Evolutionary conservation across 805 yeast species (phyloP), one percentile per base, ranked within the genome.

Genomic region (Jamesozyma rosinii): DNA sequence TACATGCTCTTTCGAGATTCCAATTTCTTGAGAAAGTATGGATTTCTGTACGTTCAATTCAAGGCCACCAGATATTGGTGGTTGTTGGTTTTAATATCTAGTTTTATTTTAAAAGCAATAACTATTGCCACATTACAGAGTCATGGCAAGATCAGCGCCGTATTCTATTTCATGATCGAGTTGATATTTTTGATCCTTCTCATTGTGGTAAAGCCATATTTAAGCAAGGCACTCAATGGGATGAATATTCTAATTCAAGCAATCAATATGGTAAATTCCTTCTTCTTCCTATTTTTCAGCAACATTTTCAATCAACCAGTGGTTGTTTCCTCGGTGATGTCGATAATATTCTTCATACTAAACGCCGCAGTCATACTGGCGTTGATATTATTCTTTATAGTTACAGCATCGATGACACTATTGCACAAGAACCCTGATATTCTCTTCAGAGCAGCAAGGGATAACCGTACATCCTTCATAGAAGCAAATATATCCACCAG

Each of bases 361-460:
- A 90, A 90, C 64, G 97, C 97, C 0, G 79, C 78, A 0, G 83
- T 87, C 64, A 89, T 97, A 3, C 70, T 85, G 50, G 74, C 84
- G 54, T 72, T 90, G 55, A 67, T 90, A 59, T 67, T 92, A 40
- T 81, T 88, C 71, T 87, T 95, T 38, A 79, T 92, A 53, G 77
- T 87, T 33, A 84, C 95, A 1, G 88, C 97, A 68, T 70, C 79
- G 5, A 68, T 87, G 64, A 95, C 96, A 0, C 64, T 90, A 55
- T 52, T 89, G 29, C 82, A 83, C 63, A 87, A 83, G 70, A 87
- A 92, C 63, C 97, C 98, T 41, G 97, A 90, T 64, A 77, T 89
- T 9, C 75, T 95, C 53, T 90, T 90, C 69, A 89, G 86, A 67
- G 97, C 96, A 48, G 83, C 90, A 82, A 83, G 83, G 54, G 97